These are phyloP conservation scores for Fraxinus dipetala DNA, from an alignment of 305 asterid genomes.

Conservation along the genomic window DNA sequence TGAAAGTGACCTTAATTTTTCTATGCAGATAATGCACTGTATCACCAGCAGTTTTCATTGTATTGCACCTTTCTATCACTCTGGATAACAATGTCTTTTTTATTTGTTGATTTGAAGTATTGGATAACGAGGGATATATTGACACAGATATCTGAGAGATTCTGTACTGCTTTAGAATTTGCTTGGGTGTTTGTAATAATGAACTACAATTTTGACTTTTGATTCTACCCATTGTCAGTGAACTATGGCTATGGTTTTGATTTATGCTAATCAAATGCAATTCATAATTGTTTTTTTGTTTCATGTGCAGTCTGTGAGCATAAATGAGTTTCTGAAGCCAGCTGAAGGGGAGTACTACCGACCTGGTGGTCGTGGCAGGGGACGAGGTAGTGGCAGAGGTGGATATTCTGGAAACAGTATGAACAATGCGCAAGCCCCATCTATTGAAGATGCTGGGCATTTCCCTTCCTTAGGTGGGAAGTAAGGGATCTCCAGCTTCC, in stretches of 20 bases:
- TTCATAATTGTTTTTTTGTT: background rate
- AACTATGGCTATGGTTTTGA: background rate
- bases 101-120: background rate
- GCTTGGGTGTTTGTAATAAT: background rate
- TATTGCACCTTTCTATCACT: background rate
- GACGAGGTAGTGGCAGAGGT: constrained; percentile 57
- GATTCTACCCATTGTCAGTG: background rate
- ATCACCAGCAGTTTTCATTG: background rate
- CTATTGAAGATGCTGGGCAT: constrained; percentile 48
- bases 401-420: constrained; percentile 35
- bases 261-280: background rate
- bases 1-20: background rate
- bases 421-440: constrained; percentile 38
- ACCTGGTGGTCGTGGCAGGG: constrained; percentile 59
- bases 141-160: background rate
- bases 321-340: constrained; percentile 65
- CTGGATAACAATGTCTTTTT: background rate
- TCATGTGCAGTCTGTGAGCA: constrained; percentile 50
- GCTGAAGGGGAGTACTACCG: constrained; percentile 58
- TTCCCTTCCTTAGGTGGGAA: constrained; percentile 62
- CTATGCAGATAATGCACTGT: background rate
- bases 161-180: background rate
- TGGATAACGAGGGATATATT: background rate
- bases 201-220: background rate
- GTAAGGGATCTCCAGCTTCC: constrained; percentile 26